Percentiles rank a stretch among this genome's conserved stretches.
Evolutionary conservation across 768 basidiomycete genomes (phyloP).

Genomic region (Rickenella mellea): DNA sequence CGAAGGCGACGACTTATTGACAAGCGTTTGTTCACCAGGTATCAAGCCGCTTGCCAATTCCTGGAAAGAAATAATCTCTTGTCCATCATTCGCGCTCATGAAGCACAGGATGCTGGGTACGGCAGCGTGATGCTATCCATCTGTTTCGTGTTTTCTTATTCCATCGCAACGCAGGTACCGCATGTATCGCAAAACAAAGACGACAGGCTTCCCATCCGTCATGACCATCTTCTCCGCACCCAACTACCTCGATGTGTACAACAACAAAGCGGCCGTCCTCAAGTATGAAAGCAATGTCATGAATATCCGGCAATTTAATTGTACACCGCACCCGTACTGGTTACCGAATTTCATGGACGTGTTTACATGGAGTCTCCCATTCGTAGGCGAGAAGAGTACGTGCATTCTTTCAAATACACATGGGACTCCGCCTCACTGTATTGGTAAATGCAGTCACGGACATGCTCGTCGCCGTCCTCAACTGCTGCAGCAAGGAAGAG

Average conservation of each 20-base stretch:
- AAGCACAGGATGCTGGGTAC: slow-evolving; percentile 98
- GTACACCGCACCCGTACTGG: slow-evolving; percentile 78
- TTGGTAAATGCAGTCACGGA: slow-evolving; percentile 89
- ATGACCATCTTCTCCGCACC: slow-evolving; percentile 99
- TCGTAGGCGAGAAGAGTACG: slow-evolving; percentile 96
- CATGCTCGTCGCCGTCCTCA: slow-evolving; percentile 94
- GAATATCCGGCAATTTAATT: slow-evolving; percentile 89
- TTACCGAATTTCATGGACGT: slow-evolving; percentile 99
- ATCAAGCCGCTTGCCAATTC: slow-evolving; percentile 95
- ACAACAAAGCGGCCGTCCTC: slow-evolving; percentile 97
- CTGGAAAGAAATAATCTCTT: slow-evolving; percentile 93
- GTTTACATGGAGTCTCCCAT: slow-evolving; percentile 97
- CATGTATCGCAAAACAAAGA: slow-evolving; percentile 98
- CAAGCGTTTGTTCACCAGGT: slow-evolving; percentile 35
- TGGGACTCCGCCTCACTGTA: too few species aligned
- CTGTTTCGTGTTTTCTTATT: slow-evolving; percentile 5
- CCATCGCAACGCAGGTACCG: slow-evolving; percentile 53
- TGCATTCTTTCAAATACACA: slow-evolving; percentile 8
- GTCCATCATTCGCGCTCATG: slow-evolving; percentile 95
- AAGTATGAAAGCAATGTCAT: slow-evolving; percentile 99
- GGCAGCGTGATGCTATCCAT: slow-evolving; percentile 14
- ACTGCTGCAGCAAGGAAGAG: slow-evolving; percentile 94
- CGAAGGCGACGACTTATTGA: not conserved
- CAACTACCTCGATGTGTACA: slow-evolving; percentile 96
- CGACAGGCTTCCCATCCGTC: slow-evolving; percentile 96